Evolutionary conservation across 805 yeast species (phyloP), one percentile per base, ranked within the genome.

Genomic region (Metschnikowia baotianmanensis): DNA sequence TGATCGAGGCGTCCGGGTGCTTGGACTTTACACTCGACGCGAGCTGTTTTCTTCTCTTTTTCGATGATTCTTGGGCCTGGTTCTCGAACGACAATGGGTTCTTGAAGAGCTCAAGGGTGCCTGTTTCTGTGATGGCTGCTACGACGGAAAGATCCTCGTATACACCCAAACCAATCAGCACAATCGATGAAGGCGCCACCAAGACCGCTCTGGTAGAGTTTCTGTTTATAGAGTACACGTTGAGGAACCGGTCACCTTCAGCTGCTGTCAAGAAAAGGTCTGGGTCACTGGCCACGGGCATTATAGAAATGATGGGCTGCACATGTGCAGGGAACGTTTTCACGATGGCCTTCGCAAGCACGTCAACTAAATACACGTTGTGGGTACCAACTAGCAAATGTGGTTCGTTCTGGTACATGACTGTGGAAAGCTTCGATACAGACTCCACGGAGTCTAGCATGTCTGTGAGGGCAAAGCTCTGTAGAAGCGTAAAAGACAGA

Each of bases 181-280:
- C 42, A 11, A 86, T 78, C 36, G 84, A 76, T 12, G 87, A 70
- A 47, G 83, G 84, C 3, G 90, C 72, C 12, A 85, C 89, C 42
- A 87, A 74, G 3, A 89, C 85, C 7, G 71, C 61, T 18, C 65
- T 62, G 2, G 82, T 69, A 3, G 77, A 56, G 21, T 63, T 56
- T 34, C 66, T 62, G 23, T 69, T 62, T 2, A 79, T 40, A 9
- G 83, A 74, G 56, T 83, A 82, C 26, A 85, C 67, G 58, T 87
- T 87, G 50, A 89, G 72, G 59, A 86, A 88, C 51, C 97, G 75
- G 60, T 90, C 98, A 45, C 82, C 82, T 25, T 69, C 68, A 1
- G 96, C 95, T 37, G 83, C 75, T 1, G 93, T 82, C 31, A 86
- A 60, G 51, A 88, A 78, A 33, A 64, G 66, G 34, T 74, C 74